phyloP scores from a whole-genome alignment of 371 early-diverging fungal genomes.

The Mortierella sp. region DNA sequence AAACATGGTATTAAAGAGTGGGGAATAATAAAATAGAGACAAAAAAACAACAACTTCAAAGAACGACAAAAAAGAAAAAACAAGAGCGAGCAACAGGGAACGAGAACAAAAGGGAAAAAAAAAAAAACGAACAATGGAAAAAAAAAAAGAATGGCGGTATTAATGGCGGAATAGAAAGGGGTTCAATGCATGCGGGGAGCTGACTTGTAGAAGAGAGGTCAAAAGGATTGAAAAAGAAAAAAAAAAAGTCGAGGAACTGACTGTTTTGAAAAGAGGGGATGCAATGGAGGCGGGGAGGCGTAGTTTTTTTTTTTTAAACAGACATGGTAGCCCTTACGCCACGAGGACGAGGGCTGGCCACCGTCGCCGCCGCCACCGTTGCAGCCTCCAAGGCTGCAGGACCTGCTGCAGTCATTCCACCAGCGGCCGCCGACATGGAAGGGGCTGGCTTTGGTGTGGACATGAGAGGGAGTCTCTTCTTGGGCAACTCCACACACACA shows the following conservation, averaged over 20 bases:
- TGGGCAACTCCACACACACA: constrained; percentile 72
- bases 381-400: constrained; percentile 26
- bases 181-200: background rate
- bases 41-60: background rate
- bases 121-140: constrained; percentile 5
- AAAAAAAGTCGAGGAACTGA: background rate
- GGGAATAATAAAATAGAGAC: background rate
- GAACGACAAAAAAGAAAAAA: background rate
- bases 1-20: background rate
- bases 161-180: constrained; percentile 22
- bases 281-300: background rate
- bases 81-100: constrained; percentile 9
- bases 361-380: too few relatives aligned
- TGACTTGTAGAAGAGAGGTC: background rate
- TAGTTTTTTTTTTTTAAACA: background rate
- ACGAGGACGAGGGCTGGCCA: too few relatives aligned
- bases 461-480: constrained; percentile 78
- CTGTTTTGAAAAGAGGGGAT: too few relatives aligned
- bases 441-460: constrained; percentile 62
- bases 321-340: too few relatives aligned
- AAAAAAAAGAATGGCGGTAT: constrained; percentile 27
- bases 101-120: constrained; percentile 8
- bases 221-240: too few relatives aligned
- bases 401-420: constrained; percentile 41
- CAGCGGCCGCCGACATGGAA: background rate